Evolutionary conservation across 2,329 filamentous ascomycete genomes (phyloP).

Genomic region (Penicillium verrucosum): DNA sequence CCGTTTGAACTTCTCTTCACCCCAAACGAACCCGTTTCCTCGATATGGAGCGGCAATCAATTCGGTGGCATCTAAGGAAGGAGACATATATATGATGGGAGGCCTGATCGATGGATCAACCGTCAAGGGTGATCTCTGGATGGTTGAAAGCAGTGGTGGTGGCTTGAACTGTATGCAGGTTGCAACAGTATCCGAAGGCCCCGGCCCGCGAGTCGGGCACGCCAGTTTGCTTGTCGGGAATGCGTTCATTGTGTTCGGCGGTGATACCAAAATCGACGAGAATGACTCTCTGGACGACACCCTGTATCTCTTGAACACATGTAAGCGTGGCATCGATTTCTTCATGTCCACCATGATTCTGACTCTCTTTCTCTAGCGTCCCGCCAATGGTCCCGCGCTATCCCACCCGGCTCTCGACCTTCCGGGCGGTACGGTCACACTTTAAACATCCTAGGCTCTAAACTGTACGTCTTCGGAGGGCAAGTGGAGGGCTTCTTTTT

Average conservation of each 20-base stretch:
- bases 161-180: constrained; percentile 90
- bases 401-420: constrained; percentile 80
- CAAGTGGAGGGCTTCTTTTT: constrained; percentile 98
- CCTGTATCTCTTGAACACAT: constrained; percentile 93
- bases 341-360: constrained; percentile 29
- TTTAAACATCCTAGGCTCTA: constrained; percentile 91
- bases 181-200: constrained; percentile 86
- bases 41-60: constrained; percentile 97
- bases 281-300: constrained; percentile 90
- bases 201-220: constrained; percentile 91
- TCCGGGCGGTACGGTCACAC: constrained; percentile 94
- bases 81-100: constrained; percentile 96
- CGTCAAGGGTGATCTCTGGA: constrained; percentile 96
- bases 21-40: constrained; percentile 83
- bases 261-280: constrained; percentile 96
- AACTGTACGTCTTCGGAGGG: constrained; percentile 95
- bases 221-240: constrained; percentile 93
- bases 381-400: constrained; percentile 92
- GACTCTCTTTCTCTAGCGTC: constrained; percentile 61
- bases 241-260: constrained; percentile 97
- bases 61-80: constrained; percentile 87
- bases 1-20: constrained; percentile 77
- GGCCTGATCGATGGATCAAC: constrained; percentile 91
- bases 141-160: constrained; percentile 81
- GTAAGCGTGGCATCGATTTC: constrained; percentile 56